Evolutionary conservation across 139 green algal species (phyloP).

Genomic region (Astrephomene gubernaculifera): DNA sequence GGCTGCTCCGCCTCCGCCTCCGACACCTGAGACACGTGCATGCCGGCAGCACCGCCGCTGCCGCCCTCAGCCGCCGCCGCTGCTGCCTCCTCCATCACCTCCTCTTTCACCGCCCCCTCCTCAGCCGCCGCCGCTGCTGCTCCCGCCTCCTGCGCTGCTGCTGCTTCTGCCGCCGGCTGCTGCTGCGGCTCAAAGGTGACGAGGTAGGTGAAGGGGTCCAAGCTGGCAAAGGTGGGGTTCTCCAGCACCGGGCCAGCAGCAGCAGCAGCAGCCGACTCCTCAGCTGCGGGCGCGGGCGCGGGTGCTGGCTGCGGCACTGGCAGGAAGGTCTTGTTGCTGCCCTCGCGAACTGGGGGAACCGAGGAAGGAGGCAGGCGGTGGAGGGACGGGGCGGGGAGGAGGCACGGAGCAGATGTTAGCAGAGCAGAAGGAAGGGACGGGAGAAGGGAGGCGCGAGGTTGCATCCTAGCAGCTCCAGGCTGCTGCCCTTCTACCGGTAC

Average conservation of each 20-base stretch:
- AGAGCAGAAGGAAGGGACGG: too few relatives aligned
- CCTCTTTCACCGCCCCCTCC: neutral
- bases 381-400: too few relatives aligned
- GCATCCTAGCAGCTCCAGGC: too few relatives aligned
- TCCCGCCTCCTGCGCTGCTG: neutral
- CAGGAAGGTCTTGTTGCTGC: slow-evolving; percentile 51
- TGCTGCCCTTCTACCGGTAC: neutral
- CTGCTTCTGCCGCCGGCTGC: neutral
- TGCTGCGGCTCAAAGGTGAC: neutral
- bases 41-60: slow-evolving; percentile 2
- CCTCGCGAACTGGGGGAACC: slow-evolving; percentile 50
- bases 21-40: slow-evolving; percentile 18
- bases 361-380: neutral
- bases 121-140: neutral
- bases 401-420: too few relatives aligned
- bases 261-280: slow-evolving; percentile 6
- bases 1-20: slow-evolving; percentile 51
- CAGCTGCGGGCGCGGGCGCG: too few relatives aligned
- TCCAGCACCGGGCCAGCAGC: neutral
- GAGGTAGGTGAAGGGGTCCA: slow-evolving; percentile 39
- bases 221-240: slow-evolving; percentile 15
- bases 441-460: too few relatives aligned
- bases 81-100: neutral
- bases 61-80: neutral
- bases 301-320: slow-evolving; percentile 32